phyloP scores from a whole-genome alignment of 257 asterid species.

The Solanum okadae region DNA sequence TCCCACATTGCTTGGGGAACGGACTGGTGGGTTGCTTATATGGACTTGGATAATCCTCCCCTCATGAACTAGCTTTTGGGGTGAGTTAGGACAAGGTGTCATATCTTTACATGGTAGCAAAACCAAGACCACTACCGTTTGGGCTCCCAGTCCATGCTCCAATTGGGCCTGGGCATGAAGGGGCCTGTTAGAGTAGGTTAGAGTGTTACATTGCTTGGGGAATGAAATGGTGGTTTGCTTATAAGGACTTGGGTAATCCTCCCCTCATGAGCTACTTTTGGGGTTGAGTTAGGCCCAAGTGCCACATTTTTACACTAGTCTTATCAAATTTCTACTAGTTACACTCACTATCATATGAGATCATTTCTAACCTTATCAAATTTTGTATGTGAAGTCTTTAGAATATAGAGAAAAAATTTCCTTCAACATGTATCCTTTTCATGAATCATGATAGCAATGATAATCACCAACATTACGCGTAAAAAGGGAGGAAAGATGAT shows the following conservation, averaged over 20 bases:
- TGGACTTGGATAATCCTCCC: background rate
- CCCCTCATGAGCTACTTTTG: background rate
- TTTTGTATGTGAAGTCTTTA: background rate
- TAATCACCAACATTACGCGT: background rate
- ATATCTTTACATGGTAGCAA: too few relatives aligned
- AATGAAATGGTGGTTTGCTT: background rate
- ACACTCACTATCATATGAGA: background rate
- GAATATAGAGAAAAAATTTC: background rate
- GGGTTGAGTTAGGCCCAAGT: background rate
- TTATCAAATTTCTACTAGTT: background rate
- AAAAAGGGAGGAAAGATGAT: background rate
- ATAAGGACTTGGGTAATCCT: background rate
- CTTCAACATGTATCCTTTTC: background rate
- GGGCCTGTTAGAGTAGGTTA: too few relatives aligned
- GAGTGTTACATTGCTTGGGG: background rate
- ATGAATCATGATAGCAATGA: background rate
- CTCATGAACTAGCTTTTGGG: background rate
- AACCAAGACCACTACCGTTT: too few relatives aligned
- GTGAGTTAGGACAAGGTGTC: too few relatives aligned
- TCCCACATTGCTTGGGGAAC: background rate
- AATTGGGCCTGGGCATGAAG: too few relatives aligned
- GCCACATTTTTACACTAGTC: background rate
- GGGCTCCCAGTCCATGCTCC: too few relatives aligned
- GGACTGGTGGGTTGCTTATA: background rate
- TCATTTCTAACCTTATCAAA: background rate